phyloP scores from a whole-genome alignment of 2,329 filamentous ascomycete genomes.

The Kalaharituber pfeilii region DNA sequence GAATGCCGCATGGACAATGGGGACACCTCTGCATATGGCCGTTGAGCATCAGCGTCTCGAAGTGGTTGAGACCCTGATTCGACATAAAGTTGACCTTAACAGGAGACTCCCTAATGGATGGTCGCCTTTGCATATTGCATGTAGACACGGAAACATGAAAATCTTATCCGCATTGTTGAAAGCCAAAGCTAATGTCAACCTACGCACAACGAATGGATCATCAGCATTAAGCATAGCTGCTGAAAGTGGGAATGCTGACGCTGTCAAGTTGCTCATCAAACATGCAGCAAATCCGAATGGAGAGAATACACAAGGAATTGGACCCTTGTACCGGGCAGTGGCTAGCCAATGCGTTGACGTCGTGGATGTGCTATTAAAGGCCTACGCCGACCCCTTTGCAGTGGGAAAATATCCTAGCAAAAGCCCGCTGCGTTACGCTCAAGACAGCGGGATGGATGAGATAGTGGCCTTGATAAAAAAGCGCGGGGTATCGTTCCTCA shows the following conservation, averaged over 20 bases:
- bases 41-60: not conserved
- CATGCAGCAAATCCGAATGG: not conserved
- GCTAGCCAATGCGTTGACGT: too few species aligned
- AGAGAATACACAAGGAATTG: too few species aligned
- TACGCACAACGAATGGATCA: not conserved
- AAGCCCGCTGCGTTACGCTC: too few species aligned
- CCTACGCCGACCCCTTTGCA: too few species aligned
- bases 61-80: not conserved
- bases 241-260: not conserved
- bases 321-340: too few species aligned
- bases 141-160: not conserved
- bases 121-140: not conserved
- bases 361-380: too few species aligned
- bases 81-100: not conserved
- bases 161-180: not conserved
- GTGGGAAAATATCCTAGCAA: too few species aligned
- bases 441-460: too few species aligned
- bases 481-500: too few species aligned
- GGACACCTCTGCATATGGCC: not conserved
- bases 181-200: not conserved
- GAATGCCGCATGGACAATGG: too few species aligned
- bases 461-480: too few species aligned
- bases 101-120: not conserved
- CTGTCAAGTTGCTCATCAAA: not conserved
- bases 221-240: not conserved